These are phyloP conservation scores for Polytrichum commune DNA, from an alignment of 225 moss, liverwort and hornwort genomes.

Conservation along the genomic window DNA sequence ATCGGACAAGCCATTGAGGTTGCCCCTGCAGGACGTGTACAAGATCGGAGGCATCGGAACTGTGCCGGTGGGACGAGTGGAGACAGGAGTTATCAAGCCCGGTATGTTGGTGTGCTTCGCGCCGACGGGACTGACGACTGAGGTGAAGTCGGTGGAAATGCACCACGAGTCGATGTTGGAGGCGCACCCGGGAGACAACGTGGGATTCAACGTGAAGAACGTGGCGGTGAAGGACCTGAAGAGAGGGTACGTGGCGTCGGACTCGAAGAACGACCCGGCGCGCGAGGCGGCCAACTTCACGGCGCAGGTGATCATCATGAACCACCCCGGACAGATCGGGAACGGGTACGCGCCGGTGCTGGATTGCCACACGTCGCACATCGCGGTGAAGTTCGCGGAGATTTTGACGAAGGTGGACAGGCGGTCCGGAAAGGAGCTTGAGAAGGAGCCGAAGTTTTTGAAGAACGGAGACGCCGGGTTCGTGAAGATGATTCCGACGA, in stretches of 20 bases:
- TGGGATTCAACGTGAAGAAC: constrained; percentile 36
- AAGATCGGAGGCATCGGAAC: constrained; percentile 35
- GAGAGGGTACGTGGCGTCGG: constrained; percentile 27
- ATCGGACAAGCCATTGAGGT: constrained; percentile 21
- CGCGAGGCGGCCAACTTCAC: constrained; percentile 49
- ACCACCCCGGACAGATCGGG: constrained; percentile 61
- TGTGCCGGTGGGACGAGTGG: constrained; percentile 31
- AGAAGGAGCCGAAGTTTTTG: constrained; percentile 66
- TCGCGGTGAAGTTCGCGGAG: constrained; percentile 52
- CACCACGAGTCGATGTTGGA: constrained; percentile 36
- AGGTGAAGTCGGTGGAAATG: constrained; percentile 33
- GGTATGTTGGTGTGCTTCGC: constrained; percentile 32
- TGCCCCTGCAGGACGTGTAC: constrained; percentile 34
- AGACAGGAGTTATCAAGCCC: constrained; percentile 27
- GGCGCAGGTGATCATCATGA: constrained; percentile 65
- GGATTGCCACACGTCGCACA: constrained; percentile 58
- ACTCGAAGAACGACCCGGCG: constrained; percentile 33
- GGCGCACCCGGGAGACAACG: constrained; percentile 29
- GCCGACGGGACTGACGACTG: constrained; percentile 30
- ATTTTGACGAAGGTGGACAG: constrained; percentile 57
- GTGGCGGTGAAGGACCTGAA: constrained; percentile 30
- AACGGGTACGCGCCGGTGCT: constrained; percentile 58
- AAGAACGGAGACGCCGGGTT: constrained; percentile 60
- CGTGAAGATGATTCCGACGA: constrained; percentile 57
- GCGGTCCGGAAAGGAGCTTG: constrained; percentile 55